A percentile compares a stretch with the other conserved stretches of the same genome.
phyloP scores from a whole-genome alignment of 768 basidiomycete species.

The Amanita pseudoporphyria region DNA sequence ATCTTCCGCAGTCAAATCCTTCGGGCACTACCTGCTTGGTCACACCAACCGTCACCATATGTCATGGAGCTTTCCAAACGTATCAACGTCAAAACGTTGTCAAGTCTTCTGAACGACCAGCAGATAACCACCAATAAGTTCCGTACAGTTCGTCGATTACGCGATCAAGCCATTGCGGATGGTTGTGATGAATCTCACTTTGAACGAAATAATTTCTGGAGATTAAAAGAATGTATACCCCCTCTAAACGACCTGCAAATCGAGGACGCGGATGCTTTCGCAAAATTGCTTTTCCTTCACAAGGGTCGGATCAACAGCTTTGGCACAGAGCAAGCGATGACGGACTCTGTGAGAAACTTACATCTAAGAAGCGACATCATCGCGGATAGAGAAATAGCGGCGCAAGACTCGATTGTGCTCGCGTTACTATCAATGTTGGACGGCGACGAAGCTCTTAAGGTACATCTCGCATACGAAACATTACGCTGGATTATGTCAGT shows the following conservation, averaged over 20 bases:
- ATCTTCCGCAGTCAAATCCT: slow-evolving; percentile 25
- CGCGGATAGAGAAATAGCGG: slow-evolving; percentile 12
- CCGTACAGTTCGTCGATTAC: slow-evolving; percentile 58
- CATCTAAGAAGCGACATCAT: slow-evolving; percentile 19
- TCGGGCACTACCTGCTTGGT: slow-evolving; percentile 68
- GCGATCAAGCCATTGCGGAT: slow-evolving; percentile 31
- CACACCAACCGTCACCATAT: slow-evolving; percentile 43
- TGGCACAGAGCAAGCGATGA: slow-evolving; percentile 35
- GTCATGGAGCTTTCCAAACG: slow-evolving; percentile 36
- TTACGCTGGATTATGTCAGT: slow-evolving; percentile 49
- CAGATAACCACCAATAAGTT: slow-evolving; percentile 71
- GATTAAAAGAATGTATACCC: slow-evolving; percentile 72
- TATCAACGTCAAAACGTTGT: slow-evolving; percentile 38
- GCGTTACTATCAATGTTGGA: slow-evolving; percentile 52
- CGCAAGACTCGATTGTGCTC: slow-evolving; percentile 42
- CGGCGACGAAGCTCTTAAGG: slow-evolving; percentile 34
- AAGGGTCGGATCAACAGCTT: slow-evolving; percentile 57
- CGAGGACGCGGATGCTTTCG: slow-evolving; percentile 67
- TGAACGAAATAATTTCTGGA: slow-evolving; percentile 66
- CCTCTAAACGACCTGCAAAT: slow-evolving; percentile 39
- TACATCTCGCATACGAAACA: slow-evolving; percentile 53
- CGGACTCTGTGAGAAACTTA: slow-evolving; percentile 32
- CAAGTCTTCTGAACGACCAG: slow-evolving; percentile 44
- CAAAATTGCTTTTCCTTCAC: slow-evolving; percentile 47
- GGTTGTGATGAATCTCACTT: slow-evolving; percentile 37